A percentile compares a stretch with the other conserved stretches of the same genome.
Evolutionary conservation across 306 rosid species (phyloP).

Genomic region (Sicyos baderoa): DNA sequence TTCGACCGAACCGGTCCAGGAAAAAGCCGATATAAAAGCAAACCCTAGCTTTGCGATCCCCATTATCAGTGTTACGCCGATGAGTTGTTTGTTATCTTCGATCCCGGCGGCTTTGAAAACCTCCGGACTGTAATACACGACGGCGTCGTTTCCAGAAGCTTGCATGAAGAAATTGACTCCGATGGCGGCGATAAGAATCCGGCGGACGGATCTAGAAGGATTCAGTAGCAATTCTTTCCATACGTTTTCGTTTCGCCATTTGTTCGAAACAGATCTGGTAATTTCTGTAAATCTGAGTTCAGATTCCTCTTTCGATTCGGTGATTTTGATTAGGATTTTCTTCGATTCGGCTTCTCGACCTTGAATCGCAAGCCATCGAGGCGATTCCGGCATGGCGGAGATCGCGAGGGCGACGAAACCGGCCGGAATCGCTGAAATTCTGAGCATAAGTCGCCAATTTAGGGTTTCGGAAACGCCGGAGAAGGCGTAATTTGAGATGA

Average conservation of each 20-base stretch:
- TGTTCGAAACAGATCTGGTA: slow-evolving; percentile 26
- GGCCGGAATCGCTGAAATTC: slow-evolving; percentile 56
- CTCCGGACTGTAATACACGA: slow-evolving; percentile 72
- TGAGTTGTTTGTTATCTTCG: slow-evolving; percentile 35
- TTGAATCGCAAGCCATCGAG: slow-evolving; percentile 61
- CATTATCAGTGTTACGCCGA: slow-evolving; percentile 61
- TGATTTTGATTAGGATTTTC: slow-evolving; percentile 30
- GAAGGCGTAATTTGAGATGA: slow-evolving; percentile 47
- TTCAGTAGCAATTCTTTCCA: slow-evolving; percentile 52
- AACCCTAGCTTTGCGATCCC: slow-evolving; percentile 50
- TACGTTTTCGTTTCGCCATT: slow-evolving; percentile 38
- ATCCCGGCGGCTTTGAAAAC: slow-evolving; percentile 57
- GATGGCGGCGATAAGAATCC: slow-evolving; percentile 53
- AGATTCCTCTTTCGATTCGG: slow-evolving; percentile 42
- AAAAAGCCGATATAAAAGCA: slow-evolving; percentile 49
- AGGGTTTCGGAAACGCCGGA: slow-evolving; percentile 32
- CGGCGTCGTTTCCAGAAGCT: slow-evolving; percentile 87
- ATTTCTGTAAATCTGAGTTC: slow-evolving; percentile 45
- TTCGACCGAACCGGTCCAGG: slow-evolving; percentile 55
- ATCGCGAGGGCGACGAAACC: slow-evolving; percentile 40
- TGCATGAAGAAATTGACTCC: slow-evolving; percentile 88
- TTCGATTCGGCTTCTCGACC: slow-evolving; percentile 39
- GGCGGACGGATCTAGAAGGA: slow-evolving; percentile 42
- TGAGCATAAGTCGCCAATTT: slow-evolving; percentile 72
- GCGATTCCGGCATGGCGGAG: slow-evolving; percentile 67